Base-by-base conservation (phyloP, 2,329 filamentous ascomycete species). In the Pyrenophora tritici-repentis region DNA sequence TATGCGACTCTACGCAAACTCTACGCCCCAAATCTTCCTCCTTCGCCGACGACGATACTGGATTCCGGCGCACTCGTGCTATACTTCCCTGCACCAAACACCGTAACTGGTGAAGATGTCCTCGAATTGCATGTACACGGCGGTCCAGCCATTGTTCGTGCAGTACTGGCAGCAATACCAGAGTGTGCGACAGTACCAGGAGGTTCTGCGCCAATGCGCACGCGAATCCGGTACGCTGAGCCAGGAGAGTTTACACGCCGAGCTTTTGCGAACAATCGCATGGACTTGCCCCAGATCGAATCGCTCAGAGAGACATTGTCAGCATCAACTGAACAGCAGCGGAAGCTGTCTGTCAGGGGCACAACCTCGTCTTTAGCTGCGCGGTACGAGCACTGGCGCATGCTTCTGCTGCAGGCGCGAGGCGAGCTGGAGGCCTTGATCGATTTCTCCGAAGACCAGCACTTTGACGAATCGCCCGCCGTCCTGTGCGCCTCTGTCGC, bases 361-460 rank as follows among this genome's bases (percentile, higher is more conserved):
- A 86, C 86, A 24, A 88, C 85, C 3, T 86, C 87, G 17, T 63
- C 80, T 0, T 79, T 97, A 10, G 85, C 90, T 0, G 80, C 81
- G 52, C 85, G 86, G 14, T 99, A 99, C 71, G 91, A 97, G 61
- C 66, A 66, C 8, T 99, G 94, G 94, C 85, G 93, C 20, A 78
- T 83, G 57, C 80, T 86, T 58, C 76, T 99, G 14, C 78, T 97
- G 6, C 81, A 88, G 56, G 92, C 92, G 8, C 85, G 94, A 2
- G 94, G 91, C 8, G 92, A 97, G 75, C 81, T 99, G 33, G 94
- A 99, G 74, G 94, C 94, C 0, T 76, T 99, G 61, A 97, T 99
- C 55, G 94, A 99, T 74, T 99, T 99, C 71, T 89, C 90, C 1
- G 94, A 99, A 72, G 94, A 97, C 66, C 93, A 99, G 74, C 90